Evolutionary conservation across 495 filamentous ascomycete species (phyloP).

Genomic region (Pseudomonodictys pantanalensis): DNA sequence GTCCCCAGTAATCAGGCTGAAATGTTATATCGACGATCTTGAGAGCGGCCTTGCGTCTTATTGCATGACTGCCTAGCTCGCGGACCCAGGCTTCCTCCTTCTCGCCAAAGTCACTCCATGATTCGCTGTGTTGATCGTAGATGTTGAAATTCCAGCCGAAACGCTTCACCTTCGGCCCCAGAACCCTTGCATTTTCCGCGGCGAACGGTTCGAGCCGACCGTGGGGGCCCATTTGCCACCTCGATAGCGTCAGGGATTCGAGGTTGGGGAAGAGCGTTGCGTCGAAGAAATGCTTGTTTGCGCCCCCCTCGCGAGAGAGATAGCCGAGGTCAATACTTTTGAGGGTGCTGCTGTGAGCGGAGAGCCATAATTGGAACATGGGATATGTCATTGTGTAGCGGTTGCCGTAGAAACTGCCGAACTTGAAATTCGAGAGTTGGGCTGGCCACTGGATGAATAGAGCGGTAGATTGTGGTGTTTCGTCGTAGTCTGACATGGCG

Average conservation of each 20-base stretch:
- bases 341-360: background rate
- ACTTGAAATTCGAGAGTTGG: background rate
- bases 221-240: background rate
- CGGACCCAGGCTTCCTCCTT: constrained; percentile 5
- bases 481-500: constrained; percentile 6
- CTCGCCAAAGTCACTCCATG: constrained; percentile 5
- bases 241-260: constrained; percentile 1
- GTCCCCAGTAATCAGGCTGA: background rate
- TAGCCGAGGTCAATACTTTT: constrained; percentile 1
- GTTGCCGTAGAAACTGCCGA: constrained; percentile 6
- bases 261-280: constrained; percentile 9
- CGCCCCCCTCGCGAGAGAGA: background rate
- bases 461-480: constrained; percentile 1
- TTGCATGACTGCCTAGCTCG: background rate
- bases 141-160: constrained; percentile 3
- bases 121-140: constrained; percentile 3
- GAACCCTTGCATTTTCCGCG: constrained; percentile 1
- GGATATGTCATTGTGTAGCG: background rate
- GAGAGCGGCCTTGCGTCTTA: background rate
- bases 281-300: background rate
- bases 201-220: background rate
- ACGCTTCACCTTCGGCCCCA: constrained; percentile 6
- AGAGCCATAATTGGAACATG: constrained; percentile 8
- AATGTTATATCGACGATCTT: background rate
- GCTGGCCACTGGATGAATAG: constrained; percentile 1